These are phyloP conservation scores for Geranium incanum DNA, from an alignment of 441 rosid species.

Conservation along the genomic window DNA sequence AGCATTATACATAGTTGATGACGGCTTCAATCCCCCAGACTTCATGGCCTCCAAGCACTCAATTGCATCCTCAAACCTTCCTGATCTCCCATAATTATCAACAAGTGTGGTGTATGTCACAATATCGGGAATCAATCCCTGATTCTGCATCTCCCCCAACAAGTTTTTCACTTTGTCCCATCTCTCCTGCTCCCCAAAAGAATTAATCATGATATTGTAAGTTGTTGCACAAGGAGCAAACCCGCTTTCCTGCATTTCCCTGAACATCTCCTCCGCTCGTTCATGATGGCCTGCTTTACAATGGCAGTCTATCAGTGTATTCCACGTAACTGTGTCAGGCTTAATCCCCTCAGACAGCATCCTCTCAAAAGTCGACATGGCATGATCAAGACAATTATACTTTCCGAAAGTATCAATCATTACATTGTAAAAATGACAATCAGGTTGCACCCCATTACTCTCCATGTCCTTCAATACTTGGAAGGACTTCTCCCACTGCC, in stretches of 20 bases:
- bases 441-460: conserved; percentile 67
- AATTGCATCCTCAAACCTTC: conserved; percentile 75
- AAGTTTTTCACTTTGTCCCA: conserved; percentile 72
- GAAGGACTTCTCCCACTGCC: conserved; percentile 92
- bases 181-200: conserved; percentile 69
- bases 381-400: conserved; percentile 84
- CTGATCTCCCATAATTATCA: conserved; percentile 81
- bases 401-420: conserved; percentile 94
- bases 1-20: conserved; percentile 89
- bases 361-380: conserved; percentile 69
- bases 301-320: conserved; percentile 87
- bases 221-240: conserved; percentile 73
- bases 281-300: conserved; percentile 67
- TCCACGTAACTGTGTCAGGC: conserved; percentile 89
- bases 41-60: conserved; percentile 89
- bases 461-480: conserved; percentile 91
- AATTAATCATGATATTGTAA: conserved; percentile 81
- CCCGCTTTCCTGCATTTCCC: conserved; percentile 68
- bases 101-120: conserved; percentile 89
- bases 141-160: conserved; percentile 58
- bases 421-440: conserved; percentile 82
- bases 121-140: conserved; percentile 57
- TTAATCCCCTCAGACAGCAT: conserved; percentile 74
- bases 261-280: conserved; percentile 71
- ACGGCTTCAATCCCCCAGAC: conserved; percentile 63